Conservation (phyloP, 2,329 filamentous ascomycete species). For the Cladosporium sp. region DNA sequence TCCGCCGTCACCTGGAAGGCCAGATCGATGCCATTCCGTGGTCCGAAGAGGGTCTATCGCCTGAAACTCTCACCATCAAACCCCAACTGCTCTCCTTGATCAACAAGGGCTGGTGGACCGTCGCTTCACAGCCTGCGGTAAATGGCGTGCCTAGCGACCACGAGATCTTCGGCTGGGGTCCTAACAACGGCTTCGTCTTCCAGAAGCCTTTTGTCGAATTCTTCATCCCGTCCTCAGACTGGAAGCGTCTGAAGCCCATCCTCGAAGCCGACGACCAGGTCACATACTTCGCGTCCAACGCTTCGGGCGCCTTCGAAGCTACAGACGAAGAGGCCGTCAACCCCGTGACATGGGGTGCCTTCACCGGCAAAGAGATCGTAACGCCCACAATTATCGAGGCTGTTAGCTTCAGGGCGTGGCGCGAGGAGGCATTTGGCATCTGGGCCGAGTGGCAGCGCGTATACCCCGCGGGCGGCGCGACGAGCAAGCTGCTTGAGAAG, state of each 20-base stretch:
- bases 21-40: constrained; percentile 82
- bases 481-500: constrained; percentile 68
- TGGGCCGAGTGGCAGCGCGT: constrained; percentile 93
- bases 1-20: constrained; percentile 78
- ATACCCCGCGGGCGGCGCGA: constrained; percentile 73
- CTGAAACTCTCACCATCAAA: constrained; percentile 82
- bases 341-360: constrained; percentile 95
- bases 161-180: constrained; percentile 88
- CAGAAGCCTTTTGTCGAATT: constrained; percentile 98
- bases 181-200: constrained; percentile 89
- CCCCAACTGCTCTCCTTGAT: constrained; percentile 76
- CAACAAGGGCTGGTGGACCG: constrained; percentile 88
- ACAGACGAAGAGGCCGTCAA: constrained; percentile 72
- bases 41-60: constrained; percentile 85
- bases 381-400: constrained; percentile 97
- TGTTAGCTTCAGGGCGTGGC: constrained; percentile 90
- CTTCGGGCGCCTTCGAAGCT: constrained; percentile 73
- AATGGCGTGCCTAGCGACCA: constrained; percentile 80
- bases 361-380: constrained; percentile 92
- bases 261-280: constrained; percentile 69
- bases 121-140: constrained; percentile 91
- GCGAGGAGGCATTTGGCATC: constrained; percentile 92
- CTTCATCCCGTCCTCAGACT: constrained; percentile 77
- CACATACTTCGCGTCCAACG: constrained; percentile 86
- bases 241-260: constrained; percentile 64